Evolutionary conservation across 768 basidiomycete genomes (phyloP), one percentile per base, ranked within the genome.

Genomic region (Pholiota molesta): DNA sequence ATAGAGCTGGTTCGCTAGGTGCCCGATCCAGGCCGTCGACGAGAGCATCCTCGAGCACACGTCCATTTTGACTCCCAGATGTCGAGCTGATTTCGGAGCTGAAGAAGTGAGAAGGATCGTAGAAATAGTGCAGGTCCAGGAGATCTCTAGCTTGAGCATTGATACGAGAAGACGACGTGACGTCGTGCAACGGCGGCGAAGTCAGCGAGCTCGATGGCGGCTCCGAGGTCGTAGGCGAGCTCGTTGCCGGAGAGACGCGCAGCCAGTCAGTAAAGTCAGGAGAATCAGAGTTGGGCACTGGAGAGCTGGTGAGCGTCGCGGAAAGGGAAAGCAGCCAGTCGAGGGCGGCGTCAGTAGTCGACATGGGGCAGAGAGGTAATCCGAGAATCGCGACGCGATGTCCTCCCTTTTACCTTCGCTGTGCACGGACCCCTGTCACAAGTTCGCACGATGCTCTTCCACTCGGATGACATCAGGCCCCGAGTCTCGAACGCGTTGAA

Each of bases 261-360:
- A 73, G 64, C 73, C 73, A 73, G 63, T 73, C 70, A 68, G 69
- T 68, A 67, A 72, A 68, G 59, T 69, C 65, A 53, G 68, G 57
- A 60, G 61, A 62, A 52, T 65, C 59, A 62, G 65, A 62, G 19
- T 62, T 65, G 26, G 63, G 65, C 23, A 63, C 37, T 23, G 65
- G 67, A 52, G 67, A 68, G 56, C 63, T 66, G 23, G 65, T 66
- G 56, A 63, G 62, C 21, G 61, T 62, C 44, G 67, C 67, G 60
- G 64, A 64, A 16, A 69, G 52, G 63, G 63, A 66, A 53, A 68
- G 62, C 26, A 68, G 44, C 67, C 64, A 65, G 67, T 60, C 61
- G 57, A 65, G 67, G 39, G 67, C 64, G 60, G 62, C 54, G 60
- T 65, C 62, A 60, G 67, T 65, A 59, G 62, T 58, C 62, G 64